A percentile compares a stretch with the other conserved stretches of the same genome.
Evolutionary conservation across 768 basidiomycete species (phyloP).

Genomic region (Podaxis sp.): DNA sequence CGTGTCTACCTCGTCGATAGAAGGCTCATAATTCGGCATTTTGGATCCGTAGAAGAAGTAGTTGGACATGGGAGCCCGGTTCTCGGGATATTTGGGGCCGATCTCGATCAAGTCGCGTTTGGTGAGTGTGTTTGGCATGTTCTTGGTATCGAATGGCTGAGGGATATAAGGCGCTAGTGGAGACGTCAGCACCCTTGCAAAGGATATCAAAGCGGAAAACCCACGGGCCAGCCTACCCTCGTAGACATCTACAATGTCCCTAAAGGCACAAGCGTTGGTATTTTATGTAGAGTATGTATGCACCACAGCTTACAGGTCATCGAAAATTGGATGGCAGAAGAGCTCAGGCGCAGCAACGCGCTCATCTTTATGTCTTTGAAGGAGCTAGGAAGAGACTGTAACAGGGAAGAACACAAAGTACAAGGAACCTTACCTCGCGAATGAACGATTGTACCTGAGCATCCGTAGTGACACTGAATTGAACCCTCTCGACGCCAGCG

Average conservation of each 20-base stretch:
- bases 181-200: neutral
- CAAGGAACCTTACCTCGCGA: neutral
- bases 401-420: neutral
- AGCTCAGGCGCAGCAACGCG: neutral
- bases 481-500: constrained; percentile 3
- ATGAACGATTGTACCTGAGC: neutral
- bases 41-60: constrained; percentile 11
- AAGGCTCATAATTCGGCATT: neutral
- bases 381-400: neutral
- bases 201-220: neutral
- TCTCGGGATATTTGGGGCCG: neutral
- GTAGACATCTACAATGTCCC: constrained; percentile 2
- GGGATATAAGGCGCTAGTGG: constrained; percentile 1
- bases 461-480: neutral
- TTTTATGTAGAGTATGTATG: too few species aligned
- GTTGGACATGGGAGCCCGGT: neutral
- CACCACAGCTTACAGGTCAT: neutral
- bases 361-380: neutral
- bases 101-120: constrained; percentile 1
- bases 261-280: neutral
- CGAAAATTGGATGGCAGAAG: constrained; percentile 3
- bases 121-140: neutral
- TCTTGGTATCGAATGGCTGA: neutral
- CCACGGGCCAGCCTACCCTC: constrained; percentile 2
- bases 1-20: neutral